Evolutionary conservation across 2,329 filamentous ascomycete species (phyloP), one percentile per base, ranked within the genome.

Genomic region (Colletotrichum sp.): DNA sequence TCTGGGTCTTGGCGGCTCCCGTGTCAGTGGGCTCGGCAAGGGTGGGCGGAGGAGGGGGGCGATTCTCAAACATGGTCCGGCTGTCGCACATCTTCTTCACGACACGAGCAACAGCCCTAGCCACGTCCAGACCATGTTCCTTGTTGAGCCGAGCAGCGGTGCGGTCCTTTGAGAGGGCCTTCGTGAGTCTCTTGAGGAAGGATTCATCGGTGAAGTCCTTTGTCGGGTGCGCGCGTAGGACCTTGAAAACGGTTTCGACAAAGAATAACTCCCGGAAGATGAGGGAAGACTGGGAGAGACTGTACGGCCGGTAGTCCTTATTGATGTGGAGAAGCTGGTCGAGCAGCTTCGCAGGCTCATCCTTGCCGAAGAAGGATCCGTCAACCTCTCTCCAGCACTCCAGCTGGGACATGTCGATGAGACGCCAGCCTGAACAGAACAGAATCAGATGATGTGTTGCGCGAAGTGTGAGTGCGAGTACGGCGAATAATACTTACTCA

Each of bases 401-500:
- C 43, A 52, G n/a, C 10, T 21, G n/a, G 3, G 43, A 52, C 43
- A 13, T 21, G 12, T 52, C 43, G 10, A 52, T 12, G 43, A 21
- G 10, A 7, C 43, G n/a, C 43, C 43, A 52, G 12, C 43, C 43
- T 52, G 6, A 7, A 48, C 3, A n/a, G 43, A 21, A 7, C 5
- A 21, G 43, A 21, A 7, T 52, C 7, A 52, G 43, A 3, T 52
- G 43, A 48, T 13, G n/a, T 13, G 1, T 48, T 21, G n/a, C 10
- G 43, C 12, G 6, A 21, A 21, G n/a, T 13, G n/a, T 13, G 6
- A 7, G 12, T 52, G 10, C 0, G 10, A 21, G 6, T 0, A 21
- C 0, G 43, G n/a, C 43, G 43, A 21, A 21, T 52, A 13, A 13
- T 21, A 21, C 43, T 52, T 13, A 52, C 43, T 52, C n/a, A 52